Base-by-base conservation (phyloP, 371 early-diverging fungal species). In the Neoconidiobolus thromboides region DNA sequence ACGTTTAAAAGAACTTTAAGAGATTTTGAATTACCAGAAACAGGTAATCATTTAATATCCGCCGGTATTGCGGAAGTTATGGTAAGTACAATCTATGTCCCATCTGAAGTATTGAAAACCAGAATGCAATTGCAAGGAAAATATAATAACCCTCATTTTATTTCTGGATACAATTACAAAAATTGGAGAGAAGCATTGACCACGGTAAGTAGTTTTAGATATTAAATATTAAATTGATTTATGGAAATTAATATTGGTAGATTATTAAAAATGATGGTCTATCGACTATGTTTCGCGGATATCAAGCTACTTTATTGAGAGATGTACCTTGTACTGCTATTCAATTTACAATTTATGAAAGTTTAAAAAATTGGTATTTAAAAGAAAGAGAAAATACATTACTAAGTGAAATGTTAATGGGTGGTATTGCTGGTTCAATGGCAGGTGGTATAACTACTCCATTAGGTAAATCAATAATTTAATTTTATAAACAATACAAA, bases 111-210 rank as follows among this genome's bases (percentile, higher is more conserved):
- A 9, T 36, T 88, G 44, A 88, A 88, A 66, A 85, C 86, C 0
- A 71, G 89, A 55, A 69, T 88, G 73, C 89, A 88, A 63, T 66
- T 88, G 38, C 88, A 88, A 60, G 88, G 88, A 5, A 72, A 78
- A 60, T 83, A 83, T 62, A 84, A 83, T 58, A 86, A 86, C 66
- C 82, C 85, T 15, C 76, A 83, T 58, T 82, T 82, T 64, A 71
- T 81, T 47, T 82, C 84, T 43, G 81, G 79, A 61, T 82, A 84
- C 64, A 86, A 86, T 62, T 86, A 88, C 65, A 73, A 71, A 63
- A 76, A 72, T 62, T 81, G 81, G 60, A 78, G 75, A 74, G 79
- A 86, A 67, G 89, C 89, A 36, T 70, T 82, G 26, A 72, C 67
- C 62, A 79, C 76, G 63, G 81, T 79, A 72, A 66, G 62, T 54